Evolutionary conservation across 805 yeast genomes (phyloP).

Genomic region (Dipodascus albidus): DNA sequence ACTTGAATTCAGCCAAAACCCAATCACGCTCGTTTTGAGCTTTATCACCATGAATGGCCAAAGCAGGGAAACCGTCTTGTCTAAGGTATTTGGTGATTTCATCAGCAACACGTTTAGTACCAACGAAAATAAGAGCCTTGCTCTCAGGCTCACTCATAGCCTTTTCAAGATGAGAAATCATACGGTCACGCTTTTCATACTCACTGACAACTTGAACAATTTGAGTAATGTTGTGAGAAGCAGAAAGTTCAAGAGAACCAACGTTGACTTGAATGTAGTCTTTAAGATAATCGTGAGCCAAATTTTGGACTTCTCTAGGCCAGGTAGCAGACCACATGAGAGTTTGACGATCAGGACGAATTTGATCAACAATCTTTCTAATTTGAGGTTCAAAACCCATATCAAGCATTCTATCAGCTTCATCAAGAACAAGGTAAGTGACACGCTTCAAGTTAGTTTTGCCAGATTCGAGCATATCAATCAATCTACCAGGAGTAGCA

Average conservation of each 20-base stretch:
- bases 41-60: conserved; percentile 98
- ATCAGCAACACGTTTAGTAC: conserved; percentile 98
- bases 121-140: conserved; percentile 79
- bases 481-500: conserved; percentile 98
- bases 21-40: conserved; percentile 97
- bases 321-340: conserved; percentile 99
- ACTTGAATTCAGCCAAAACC: conserved; percentile 88
- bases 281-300: conserved; percentile 81
- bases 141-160: conserved; percentile 59
- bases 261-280: conserved; percentile 95
- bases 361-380: conserved; percentile 94
- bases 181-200: conserved; percentile 88
- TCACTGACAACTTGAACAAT: conserved; percentile 82
- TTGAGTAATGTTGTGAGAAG: conserved; percentile 94
- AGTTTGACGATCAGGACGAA: conserved; percentile 99
- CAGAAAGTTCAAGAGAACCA: conserved; percentile 92
- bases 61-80: conserved; percentile 97
- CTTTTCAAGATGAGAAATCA: conserved; percentile 68
- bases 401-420: conserved; percentile 99
- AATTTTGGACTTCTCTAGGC: conserved; percentile 95
- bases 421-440: conserved; percentile 93
- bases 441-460: conserved; percentile 94
- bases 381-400: conserved; percentile 99
- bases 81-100: conserved; percentile 85
- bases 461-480: conserved; percentile 92